These are phyloP conservation scores for Magnolia kwangsiensis DNA, from an alignment of 164 flowering plant species.

Conservation along the genomic window DNA sequence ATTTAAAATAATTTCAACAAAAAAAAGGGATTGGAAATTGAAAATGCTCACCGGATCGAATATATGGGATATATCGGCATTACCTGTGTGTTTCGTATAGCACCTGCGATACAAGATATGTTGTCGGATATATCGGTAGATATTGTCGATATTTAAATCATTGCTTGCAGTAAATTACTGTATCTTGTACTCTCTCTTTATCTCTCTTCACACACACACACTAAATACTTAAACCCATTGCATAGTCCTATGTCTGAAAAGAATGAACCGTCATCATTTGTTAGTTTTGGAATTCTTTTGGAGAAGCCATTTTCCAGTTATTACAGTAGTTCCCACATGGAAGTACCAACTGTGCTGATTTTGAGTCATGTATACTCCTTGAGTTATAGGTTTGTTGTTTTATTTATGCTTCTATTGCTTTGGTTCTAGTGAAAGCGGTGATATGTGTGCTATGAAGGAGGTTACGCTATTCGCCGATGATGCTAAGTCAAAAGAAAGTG, in stretches of 20 bases:
- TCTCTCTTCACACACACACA: background rate
- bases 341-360: too few species aligned
- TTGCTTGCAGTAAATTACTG: background rate
- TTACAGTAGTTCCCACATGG: background rate
- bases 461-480: constrained; percentile 88
- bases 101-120: too few species aligned
- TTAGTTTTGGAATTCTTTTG: background rate
- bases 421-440: constrained; percentile 75
- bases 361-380: background rate
- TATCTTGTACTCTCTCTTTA: background rate
- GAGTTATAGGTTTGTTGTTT: background rate
- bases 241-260: background rate
- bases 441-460: constrained; percentile 99
- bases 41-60: too few species aligned
- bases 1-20: too few species aligned
- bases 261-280: background rate
- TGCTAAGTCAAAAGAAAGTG: constrained; percentile 94
- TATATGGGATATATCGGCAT: too few species aligned
- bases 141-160: too few species aligned
- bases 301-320: background rate
- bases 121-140: too few species aligned
- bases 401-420: constrained; percentile 5
- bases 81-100: too few species aligned
- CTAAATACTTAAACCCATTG: background rate
- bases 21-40: too few species aligned